Conservation (phyloP, 306 rosid species). For the Cucumis melo region DNA sequence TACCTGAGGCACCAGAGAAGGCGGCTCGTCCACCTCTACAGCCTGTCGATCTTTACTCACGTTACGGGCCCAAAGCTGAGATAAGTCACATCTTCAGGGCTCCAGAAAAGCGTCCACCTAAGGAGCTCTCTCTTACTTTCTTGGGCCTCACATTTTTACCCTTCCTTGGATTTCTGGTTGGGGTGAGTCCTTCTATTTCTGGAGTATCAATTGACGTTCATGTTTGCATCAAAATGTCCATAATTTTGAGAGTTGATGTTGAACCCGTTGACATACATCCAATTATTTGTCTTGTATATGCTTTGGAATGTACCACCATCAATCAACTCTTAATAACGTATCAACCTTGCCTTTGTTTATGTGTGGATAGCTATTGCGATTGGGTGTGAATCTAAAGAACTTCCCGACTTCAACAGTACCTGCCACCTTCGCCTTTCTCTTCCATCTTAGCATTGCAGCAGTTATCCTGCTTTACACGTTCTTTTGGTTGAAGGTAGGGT, state of each 20-base stretch:
- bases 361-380: conserved; percentile 40
- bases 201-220: neutral
- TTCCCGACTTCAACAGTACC: conserved; percentile 62
- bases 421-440: conserved; percentile 50
- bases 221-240: neutral
- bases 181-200: conserved; percentile 46
- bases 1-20: conserved; percentile 93
- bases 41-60: conserved; percentile 56
- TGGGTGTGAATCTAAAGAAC: conserved; percentile 83
- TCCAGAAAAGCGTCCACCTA: conserved; percentile 86
- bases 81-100: conserved; percentile 72
- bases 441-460: conserved; percentile 65
- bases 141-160: conserved; percentile 71
- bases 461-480: conserved; percentile 69
- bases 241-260: neutral
- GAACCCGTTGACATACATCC: neutral
- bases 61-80: conserved; percentile 81
- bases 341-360: neutral
- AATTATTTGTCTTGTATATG: neutral
- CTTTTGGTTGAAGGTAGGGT: conserved; percentile 92
- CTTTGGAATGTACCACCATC: neutral
- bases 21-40: conserved; percentile 67
- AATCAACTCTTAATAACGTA: neutral
- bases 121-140: conserved; percentile 70
- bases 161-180: conserved; percentile 62